Conservation (phyloP, 768 basidiomycete species). For the Naganishia friedmannii region DNA sequence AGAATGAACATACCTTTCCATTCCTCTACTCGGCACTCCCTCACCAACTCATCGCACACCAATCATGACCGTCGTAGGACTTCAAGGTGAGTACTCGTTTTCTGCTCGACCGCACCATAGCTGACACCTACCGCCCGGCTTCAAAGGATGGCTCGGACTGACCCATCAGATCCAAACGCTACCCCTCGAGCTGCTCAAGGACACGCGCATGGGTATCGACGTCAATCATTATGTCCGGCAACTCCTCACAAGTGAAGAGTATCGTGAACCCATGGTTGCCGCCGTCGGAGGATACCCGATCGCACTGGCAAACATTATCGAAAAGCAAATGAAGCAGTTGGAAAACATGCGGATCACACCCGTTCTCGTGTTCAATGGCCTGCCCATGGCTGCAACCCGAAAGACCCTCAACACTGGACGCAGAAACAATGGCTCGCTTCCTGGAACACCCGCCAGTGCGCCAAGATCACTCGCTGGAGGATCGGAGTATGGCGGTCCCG, state of each 20-base stretch:
- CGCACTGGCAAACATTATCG: slow-evolving; percentile 70
- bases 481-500: slow-evolving; percentile 6
- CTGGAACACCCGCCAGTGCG: slow-evolving; percentile 14
- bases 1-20: not conserved
- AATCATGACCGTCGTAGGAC: slow-evolving; percentile 42
- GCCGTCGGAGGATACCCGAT: slow-evolving; percentile 93
- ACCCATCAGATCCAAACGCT: slow-evolving; percentile 82
- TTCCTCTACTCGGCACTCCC: not conserved
- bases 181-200: slow-evolving; percentile 73
- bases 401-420: slow-evolving; percentile 25
- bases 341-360: slow-evolving; percentile 93
- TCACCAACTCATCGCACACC: not conserved
- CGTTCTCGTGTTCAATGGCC: slow-evolving; percentile 94
- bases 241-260: slow-evolving; percentile 64
- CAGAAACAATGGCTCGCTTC: slow-evolving; percentile 14
- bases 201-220: slow-evolving; percentile 95
- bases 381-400: slow-evolving; percentile 64
- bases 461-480: slow-evolving; percentile 8
- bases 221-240: slow-evolving; percentile 81
- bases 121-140: not conserved
- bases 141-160: slow-evolving; percentile 54
- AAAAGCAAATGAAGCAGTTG: slow-evolving; percentile 82
- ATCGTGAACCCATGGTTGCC: slow-evolving; percentile 85
- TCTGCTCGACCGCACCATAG: not conserved
- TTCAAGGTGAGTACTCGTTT: slow-evolving; percentile 38